phyloP scores from a whole-genome alignment of 1,139 yeast genomes.

The Yamadazyma sp. region DNA sequence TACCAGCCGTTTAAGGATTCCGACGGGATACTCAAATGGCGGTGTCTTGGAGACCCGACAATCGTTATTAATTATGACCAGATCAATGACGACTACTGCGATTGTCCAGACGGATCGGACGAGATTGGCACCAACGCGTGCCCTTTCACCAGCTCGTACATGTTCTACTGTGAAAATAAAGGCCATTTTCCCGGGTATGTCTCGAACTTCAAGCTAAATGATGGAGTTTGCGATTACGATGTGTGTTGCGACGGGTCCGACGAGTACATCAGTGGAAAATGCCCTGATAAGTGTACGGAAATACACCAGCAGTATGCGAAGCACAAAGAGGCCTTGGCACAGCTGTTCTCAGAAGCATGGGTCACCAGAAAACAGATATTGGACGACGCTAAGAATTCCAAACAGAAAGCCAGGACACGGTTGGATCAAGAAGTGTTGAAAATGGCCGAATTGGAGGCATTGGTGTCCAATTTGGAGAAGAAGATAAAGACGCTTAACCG shows the following conservation, averaged over 20 bases:
- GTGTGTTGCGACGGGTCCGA: slow-evolving; percentile 95
- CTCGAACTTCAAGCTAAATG: slow-evolving; percentile 68
- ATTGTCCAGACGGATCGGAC: slow-evolving; percentile 97
- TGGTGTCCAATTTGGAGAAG: slow-evolving; percentile 28
- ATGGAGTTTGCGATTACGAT: slow-evolving; percentile 91
- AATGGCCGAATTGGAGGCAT: slow-evolving; percentile 15
- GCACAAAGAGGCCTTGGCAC: slow-evolving; percentile 17
- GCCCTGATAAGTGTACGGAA: slow-evolving; percentile 61
- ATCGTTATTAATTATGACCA: slow-evolving; percentile 58
- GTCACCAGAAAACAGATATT: slow-evolving; percentile 21
- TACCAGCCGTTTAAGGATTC: slow-evolving; percentile 52
- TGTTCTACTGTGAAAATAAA: slow-evolving; percentile 74
- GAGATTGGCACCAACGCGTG: slow-evolving; percentile 97
- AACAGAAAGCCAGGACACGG: slow-evolving; percentile 22
- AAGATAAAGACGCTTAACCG: slow-evolving; percentile 11
- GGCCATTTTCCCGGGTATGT: slow-evolving; percentile 64
- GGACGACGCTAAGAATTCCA: slow-evolving; percentile 25
- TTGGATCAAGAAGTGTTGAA: slow-evolving; percentile 18
- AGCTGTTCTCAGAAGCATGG: slow-evolving; percentile 24
- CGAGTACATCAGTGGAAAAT: slow-evolving; percentile 51
- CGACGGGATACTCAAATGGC: slow-evolving; percentile 49
- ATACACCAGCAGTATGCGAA: slow-evolving; percentile 31
- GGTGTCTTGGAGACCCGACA: slow-evolving; percentile 65
- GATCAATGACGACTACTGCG: slow-evolving; percentile 88
- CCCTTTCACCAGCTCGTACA: slow-evolving; percentile 32